Evolutionary conservation across 768 basidiomycete species (phyloP).

Genomic region (Dioszegia aurantiaca): DNA sequence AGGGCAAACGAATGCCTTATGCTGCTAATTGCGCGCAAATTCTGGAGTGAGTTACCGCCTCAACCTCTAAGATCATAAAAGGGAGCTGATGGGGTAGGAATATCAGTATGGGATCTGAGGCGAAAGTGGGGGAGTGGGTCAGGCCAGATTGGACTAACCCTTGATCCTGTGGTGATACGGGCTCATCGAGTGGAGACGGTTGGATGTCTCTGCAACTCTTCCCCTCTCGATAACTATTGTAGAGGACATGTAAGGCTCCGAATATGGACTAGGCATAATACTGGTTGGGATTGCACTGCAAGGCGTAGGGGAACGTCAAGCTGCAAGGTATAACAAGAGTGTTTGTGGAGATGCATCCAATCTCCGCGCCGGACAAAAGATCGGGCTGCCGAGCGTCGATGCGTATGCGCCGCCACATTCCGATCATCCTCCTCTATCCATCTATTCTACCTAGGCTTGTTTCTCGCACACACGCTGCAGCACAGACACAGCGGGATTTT

Average conservation of each 20-base stretch:
- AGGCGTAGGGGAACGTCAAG: too few relatives aligned
- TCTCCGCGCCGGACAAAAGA: too few relatives aligned
- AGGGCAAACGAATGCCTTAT: constrained; percentile 12
- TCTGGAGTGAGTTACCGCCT: constrained; percentile 17
- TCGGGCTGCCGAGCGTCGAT: background rate
- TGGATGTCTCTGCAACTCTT: too few relatives aligned
- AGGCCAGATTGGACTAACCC: constrained; percentile 9
- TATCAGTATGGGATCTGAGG: constrained; percentile 8
- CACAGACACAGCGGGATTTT: too few relatives aligned
- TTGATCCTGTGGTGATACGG: too few relatives aligned
- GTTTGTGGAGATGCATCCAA: too few relatives aligned
- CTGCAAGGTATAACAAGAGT: too few relatives aligned
- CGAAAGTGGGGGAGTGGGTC: constrained; percentile 8
- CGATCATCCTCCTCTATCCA: background rate
- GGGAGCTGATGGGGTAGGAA: background rate
- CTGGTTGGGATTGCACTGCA: too few relatives aligned
- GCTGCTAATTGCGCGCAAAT: constrained; percentile 8
- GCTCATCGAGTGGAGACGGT: too few relatives aligned
- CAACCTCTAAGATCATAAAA: background rate
- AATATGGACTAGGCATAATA: too few relatives aligned
- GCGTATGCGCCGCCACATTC: background rate
- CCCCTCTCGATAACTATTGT: too few relatives aligned
- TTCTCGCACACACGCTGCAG: background rate
- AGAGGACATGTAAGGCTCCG: too few relatives aligned
- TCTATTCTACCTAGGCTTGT: background rate